Evolutionary conservation across 352 stramenopile genomes (phyloP), one percentile per base, ranked within the genome.

Genomic region (Aphanomyces invadans): DNA sequence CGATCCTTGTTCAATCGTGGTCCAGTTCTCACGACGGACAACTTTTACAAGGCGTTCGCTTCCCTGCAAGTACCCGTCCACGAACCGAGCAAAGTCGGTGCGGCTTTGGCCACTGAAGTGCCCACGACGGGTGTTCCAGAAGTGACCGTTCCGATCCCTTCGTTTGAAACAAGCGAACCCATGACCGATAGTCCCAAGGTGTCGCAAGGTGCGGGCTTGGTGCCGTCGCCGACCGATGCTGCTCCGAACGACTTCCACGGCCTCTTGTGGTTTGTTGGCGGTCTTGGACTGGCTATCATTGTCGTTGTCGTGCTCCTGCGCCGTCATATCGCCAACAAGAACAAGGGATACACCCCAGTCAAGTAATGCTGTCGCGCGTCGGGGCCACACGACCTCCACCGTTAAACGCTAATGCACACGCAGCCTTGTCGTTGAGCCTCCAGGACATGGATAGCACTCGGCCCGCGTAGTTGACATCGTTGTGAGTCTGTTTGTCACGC

Each of bases 291-390:
- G 11, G 49, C 49, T 26, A 32, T 57, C 9, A 26, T 57, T 26
- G 49, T 57, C 11, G 49, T 57, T 5, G 23, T 57, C 29, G 49
- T 57, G 25, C 49, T 57, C 29, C 36, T 57, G 49, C 49, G 49
- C 19, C 49, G 49, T 32, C 49, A 57, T n/a, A 29, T 57, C 36
- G 49, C 21, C 17, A 57, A 57, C 49, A 57, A 57, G 49, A n/a
- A 33, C 49, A 57, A 57, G 29, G 49, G 36, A 29, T 57, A 57
- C 49, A 57, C 49, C 19, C 25, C 49, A 15, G 25, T 57, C 49
- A 57, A 57, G 25, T 57, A 57, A n/a, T 21, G 19, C 19, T 54
- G 1, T 48, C 1, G 39, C 21, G n/a, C n/a, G n/a, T n/a, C n/a
- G n/a, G n/a, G n/a, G n/a, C n/a, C n/a, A n/a, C n/a, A n/a, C n/a